Conservation (phyloP, 129 eudicot genomes). For the Artemisia tridentata region DNA sequence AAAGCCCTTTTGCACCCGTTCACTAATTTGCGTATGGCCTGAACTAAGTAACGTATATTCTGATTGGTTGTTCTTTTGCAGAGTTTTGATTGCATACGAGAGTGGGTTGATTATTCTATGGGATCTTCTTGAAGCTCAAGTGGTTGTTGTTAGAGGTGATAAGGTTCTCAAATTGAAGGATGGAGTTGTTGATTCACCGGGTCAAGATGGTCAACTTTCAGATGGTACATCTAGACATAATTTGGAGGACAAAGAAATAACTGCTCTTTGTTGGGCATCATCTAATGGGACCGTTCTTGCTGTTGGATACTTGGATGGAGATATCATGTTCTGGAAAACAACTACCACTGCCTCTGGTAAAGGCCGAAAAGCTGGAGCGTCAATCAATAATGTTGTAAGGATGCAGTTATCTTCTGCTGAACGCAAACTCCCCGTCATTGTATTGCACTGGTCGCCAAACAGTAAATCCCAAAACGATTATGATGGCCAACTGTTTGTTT, state of each 20-base stretch:
- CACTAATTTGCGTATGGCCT: background rate
- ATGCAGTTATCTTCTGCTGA: constrained; percentile 74
- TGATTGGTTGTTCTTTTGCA: constrained; percentile 33
- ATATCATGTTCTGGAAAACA: constrained; percentile 82
- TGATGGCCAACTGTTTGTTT: constrained; percentile 70
- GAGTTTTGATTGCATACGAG: constrained; percentile 74
- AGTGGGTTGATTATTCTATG: constrained; percentile 73
- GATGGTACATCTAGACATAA: constrained; percentile 26
- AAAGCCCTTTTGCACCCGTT: background rate
- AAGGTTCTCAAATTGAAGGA: constrained; percentile 68
- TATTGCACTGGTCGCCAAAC: constrained; percentile 65
- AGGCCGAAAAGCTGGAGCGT: constrained; percentile 41
- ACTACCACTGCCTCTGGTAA: constrained; percentile 41
- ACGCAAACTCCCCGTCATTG: constrained; percentile 81
- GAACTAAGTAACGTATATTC: background rate
- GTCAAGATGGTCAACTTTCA: constrained; percentile 11
- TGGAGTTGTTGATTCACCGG: constrained; percentile 38
- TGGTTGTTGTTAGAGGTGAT: constrained; percentile 61
- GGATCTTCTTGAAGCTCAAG: constrained; percentile 72
- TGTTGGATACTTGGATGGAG: constrained; percentile 91
- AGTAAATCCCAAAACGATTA: constrained; percentile 53
- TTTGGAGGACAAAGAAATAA: constrained; percentile 79
- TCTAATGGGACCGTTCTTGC: constrained; percentile 74
- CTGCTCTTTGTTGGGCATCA: constrained; percentile 97
- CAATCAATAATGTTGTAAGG: constrained; percentile 66